Evolutionary conservation across 2,329 filamentous ascomycete genomes (phyloP).

Genomic region (Tolypocladium tundrense): DNA sequence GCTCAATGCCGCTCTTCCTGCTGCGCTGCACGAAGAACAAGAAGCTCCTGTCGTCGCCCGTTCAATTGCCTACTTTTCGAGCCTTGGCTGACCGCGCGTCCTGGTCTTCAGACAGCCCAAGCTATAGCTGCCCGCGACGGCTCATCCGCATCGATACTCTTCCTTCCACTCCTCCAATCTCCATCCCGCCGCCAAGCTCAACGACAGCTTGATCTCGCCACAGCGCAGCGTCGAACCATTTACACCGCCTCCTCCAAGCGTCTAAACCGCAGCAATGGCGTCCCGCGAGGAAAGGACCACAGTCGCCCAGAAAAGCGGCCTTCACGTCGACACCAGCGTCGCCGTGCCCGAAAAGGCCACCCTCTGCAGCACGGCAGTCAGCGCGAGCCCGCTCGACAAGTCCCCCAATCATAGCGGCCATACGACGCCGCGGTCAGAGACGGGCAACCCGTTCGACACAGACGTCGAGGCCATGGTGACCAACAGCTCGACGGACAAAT

Average conservation of each 20-base stretch:
- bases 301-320: background rate
- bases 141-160: background rate
- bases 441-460: slow-evolving; percentile 43
- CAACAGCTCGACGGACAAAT: slow-evolving; percentile 22
- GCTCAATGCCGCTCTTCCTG: background rate
- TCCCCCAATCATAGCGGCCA: slow-evolving; percentile 23
- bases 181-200: background rate
- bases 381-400: slow-evolving; percentile 10
- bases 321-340: slow-evolving; percentile 12
- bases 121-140: background rate
- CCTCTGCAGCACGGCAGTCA: slow-evolving; percentile 13
- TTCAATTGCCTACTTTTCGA: background rate
- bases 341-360: slow-evolving; percentile 15
- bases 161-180: background rate
- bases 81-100: background rate
- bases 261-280: background rate
- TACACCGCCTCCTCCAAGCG: background rate
- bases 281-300: slow-evolving; percentile 2
- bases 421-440: slow-evolving; percentile 33
- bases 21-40: background rate
- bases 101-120: background rate
- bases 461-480: slow-evolving; percentile 45
- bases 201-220: background rate
- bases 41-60: background rate
- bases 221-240: background rate